Percentiles rank a stretch among this genome's conserved stretches.
These are phyloP conservation scores for Tarenaya hassleriana DNA, from an alignment of 345 rosid species.

Conservation along the genomic window DNA sequence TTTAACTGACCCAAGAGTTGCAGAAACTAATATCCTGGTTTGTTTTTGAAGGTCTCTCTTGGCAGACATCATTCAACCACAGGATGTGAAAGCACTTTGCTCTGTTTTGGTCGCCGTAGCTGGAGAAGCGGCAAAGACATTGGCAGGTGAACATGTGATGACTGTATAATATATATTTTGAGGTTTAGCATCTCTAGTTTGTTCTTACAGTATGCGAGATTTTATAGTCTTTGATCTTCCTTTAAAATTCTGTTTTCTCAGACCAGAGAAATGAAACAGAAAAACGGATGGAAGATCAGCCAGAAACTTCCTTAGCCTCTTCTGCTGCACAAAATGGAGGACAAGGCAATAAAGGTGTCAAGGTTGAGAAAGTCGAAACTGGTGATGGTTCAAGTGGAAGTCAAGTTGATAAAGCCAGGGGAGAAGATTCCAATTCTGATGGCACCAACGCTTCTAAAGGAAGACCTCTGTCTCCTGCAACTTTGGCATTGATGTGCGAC, in stretches of 20 bases:
- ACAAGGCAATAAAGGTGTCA: constrained; percentile 46
- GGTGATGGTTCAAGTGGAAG: constrained; percentile 53
- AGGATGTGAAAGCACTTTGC: constrained; percentile 90
- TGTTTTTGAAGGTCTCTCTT: constrained; percentile 72
- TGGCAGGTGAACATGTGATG: constrained; percentile 31
- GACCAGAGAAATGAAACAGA: constrained; percentile 50
- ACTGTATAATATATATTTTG: not conserved
- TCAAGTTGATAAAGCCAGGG: constrained; percentile 40
- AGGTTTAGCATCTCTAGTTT: not conserved
- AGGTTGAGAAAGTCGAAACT: constrained; percentile 37
- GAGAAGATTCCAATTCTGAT: constrained; percentile 45
- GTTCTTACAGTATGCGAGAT: no score
- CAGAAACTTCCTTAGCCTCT: constrained; percentile 47
- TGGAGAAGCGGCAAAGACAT: constrained; percentile 57
- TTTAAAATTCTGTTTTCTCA: constrained; percentile 4
- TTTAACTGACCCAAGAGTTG: not conserved
- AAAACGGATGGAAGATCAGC: constrained; percentile 41
- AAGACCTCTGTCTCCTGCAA: constrained; percentile 90
- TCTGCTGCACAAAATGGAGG: constrained; percentile 45
- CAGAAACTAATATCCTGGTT: constrained; percentile 17
- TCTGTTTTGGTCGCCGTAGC: constrained; percentile 75
- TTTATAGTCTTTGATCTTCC: not conserved
- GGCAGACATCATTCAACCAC: constrained; percentile 82
- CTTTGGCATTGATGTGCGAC: constrained; percentile 97
- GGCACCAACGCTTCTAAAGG: constrained; percentile 53